Evolutionary conservation across 1,284 basidiomycete genomes (phyloP), one percentile per base, ranked within the genome.

Genomic region (Ustilago bromivora): DNA sequence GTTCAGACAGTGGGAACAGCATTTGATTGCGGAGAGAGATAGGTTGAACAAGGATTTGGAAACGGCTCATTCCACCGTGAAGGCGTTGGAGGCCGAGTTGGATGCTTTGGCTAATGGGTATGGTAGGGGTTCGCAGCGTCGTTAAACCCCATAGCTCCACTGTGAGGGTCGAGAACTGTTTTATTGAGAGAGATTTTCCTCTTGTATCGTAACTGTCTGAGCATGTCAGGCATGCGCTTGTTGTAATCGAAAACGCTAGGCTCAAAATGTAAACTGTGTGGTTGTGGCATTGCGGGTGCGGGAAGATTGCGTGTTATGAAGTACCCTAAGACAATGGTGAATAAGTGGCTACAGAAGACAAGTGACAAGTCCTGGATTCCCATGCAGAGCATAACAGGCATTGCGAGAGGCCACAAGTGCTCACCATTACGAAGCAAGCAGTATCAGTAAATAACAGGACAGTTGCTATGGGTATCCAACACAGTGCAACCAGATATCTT

Each of bases 1-100:
- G 72, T 99, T 99, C 91, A 91, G 97, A 86, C 95, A 98, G 85
- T 99, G 97, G 97, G 96, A 98, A 88, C 95, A 97, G 88, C 96
- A 98, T 88, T 93, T 95, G 87, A 86, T 86, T 62, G 84, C 84
- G n/a, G 84, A 86, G 67, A 65, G 84, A 31, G 84, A 86, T 66
- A 80, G 84, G 51, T 72, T 86, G 52, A 86, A 86, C 81, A 85
- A 85, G 79, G 84, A 86, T 59, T 77, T 86, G 34, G 84, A 86
- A 59, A 80, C 79, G 4, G 84, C 84, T 1, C 84, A 86, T 61
- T 61, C 72, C n/a, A 70, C 79, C 10, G 84, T 86, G 73, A 86
- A 86, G 81, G 76, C 75, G 43, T 72, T 86, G 32, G 84, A 86
- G 71, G 74, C 82, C 31, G 84, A 86, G 43, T 57, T 84, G 61